Conservation (phyloP, 495 filamentous ascomycete species). For the Collariella sp. region DNA sequence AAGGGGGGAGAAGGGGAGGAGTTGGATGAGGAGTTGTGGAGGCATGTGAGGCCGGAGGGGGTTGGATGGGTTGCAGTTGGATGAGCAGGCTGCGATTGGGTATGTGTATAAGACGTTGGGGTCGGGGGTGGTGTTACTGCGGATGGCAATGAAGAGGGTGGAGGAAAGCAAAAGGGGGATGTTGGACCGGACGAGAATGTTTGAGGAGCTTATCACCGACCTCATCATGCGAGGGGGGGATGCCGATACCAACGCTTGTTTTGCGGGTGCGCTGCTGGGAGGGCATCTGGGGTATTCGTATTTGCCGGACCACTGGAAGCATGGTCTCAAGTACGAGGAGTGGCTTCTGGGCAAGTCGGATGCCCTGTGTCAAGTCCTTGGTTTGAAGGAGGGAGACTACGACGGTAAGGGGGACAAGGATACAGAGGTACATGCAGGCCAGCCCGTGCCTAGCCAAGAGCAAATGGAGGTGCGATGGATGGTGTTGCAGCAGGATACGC, state of each 20-base stretch:
- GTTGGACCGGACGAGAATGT: slow-evolving; percentile 16
- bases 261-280: slow-evolving; percentile 39
- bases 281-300: slow-evolving; percentile 33
- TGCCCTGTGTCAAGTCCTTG: slow-evolving; percentile 21
- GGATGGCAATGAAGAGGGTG: slow-evolving; percentile 27
- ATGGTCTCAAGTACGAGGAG: slow-evolving; percentile 31
- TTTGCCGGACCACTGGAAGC: slow-evolving; percentile 36
- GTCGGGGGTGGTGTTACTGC: slow-evolving; percentile 30
- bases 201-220: slow-evolving; percentile 36
- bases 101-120: slow-evolving; percentile 45
- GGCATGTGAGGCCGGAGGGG: slow-evolving; percentile 18
- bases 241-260: slow-evolving; percentile 43
- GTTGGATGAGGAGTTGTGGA: slow-evolving; percentile 33
- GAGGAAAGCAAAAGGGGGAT: slow-evolving; percentile 1
- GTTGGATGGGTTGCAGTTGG: slow-evolving; percentile 31
- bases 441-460: slow-evolving; percentile 15
- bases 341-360: slow-evolving; percentile 35
- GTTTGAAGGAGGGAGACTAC: slow-evolving; percentile 23
- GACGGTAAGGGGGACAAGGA: slow-evolving; percentile 24
- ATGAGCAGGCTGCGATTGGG: slow-evolving; percentile 34
- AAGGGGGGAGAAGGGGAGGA: slow-evolving; percentile 8
- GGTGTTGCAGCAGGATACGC: slow-evolving; percentile 19
- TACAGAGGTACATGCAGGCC: slow-evolving; percentile 25
- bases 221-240: slow-evolving; percentile 42
- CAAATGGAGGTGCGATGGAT: slow-evolving; percentile 30